Conservation (phyloP, 2,329 filamentous ascomycete genomes). For the Claviceps arundinis region DNA sequence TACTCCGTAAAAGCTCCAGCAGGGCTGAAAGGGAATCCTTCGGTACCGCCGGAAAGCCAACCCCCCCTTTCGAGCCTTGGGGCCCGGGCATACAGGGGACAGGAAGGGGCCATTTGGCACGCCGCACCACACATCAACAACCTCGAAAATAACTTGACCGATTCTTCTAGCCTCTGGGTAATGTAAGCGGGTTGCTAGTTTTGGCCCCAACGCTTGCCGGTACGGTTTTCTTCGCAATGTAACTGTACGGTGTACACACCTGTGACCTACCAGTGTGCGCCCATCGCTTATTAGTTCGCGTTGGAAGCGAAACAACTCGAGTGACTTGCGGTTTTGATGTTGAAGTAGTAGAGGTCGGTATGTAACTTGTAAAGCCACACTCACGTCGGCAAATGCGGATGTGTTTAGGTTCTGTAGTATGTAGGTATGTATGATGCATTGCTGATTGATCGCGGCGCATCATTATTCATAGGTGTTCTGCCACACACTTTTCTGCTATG, state of each 20-base stretch:
- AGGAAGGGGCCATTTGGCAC: background rate
- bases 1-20: background rate
- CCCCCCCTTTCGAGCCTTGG: background rate
- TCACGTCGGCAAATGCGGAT: too few species aligned
- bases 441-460: too few species aligned
- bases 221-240: background rate
- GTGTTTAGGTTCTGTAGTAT: too few species aligned
- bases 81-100: background rate
- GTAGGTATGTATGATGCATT: too few species aligned
- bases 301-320: background rate
- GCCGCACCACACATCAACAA: background rate
- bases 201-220: background rate
- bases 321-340: too few species aligned
- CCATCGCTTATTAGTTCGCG: background rate
- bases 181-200: background rate
- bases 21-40: background rate
- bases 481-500: too few species aligned
- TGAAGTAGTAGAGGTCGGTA: too few species aligned
- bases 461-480: too few species aligned
- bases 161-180: background rate
- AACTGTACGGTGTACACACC: background rate
- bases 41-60: background rate
- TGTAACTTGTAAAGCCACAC: too few species aligned
- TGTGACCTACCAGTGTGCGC: too few species aligned
- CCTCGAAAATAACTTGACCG: background rate